Evolutionary conservation across 202 grass and related monocot genomes (phyloP).

Genomic region (Setaria viridis): DNA sequence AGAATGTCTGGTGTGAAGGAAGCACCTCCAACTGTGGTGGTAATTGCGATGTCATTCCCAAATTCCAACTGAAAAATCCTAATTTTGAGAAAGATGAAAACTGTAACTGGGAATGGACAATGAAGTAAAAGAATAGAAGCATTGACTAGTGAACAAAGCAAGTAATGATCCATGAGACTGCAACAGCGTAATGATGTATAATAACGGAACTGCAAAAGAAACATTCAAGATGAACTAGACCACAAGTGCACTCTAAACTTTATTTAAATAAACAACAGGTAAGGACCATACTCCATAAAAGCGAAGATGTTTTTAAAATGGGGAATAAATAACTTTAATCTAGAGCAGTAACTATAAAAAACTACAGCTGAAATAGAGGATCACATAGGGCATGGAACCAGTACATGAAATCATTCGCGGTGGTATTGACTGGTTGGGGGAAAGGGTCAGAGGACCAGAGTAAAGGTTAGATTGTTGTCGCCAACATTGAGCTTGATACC

Average conservation of each 20-base stretch:
- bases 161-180: conserved; percentile 18
- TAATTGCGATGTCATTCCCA: conserved; percentile 66
- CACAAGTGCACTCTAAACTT: background rate
- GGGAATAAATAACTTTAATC: background rate
- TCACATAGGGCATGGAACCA: background rate
- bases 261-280: conserved; percentile 6
- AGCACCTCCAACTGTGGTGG: conserved; percentile 38
- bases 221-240: conserved; percentile 39
- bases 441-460: background rate
- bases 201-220: conserved; percentile 6
- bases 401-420: background rate
- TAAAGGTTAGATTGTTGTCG: background rate
- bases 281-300: conserved; percentile 20
- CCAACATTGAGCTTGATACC: conserved; percentile 3
- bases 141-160: conserved; percentile 10
- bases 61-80: conserved; percentile 64
- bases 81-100: conserved; percentile 36
- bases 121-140: conserved; percentile 23
- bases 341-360: conserved; percentile 9
- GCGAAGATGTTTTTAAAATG: conserved; percentile 1
- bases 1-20: conserved; percentile 60
- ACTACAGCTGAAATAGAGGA: no score
- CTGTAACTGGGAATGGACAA: conserved; percentile 13
- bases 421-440: background rate
- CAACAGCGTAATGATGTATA: background rate